Evolutionary conservation across 805 yeast species (phyloP), one percentile per base, ranked within the genome.

Genomic region (Metschnikowia kunwiensis): DNA sequence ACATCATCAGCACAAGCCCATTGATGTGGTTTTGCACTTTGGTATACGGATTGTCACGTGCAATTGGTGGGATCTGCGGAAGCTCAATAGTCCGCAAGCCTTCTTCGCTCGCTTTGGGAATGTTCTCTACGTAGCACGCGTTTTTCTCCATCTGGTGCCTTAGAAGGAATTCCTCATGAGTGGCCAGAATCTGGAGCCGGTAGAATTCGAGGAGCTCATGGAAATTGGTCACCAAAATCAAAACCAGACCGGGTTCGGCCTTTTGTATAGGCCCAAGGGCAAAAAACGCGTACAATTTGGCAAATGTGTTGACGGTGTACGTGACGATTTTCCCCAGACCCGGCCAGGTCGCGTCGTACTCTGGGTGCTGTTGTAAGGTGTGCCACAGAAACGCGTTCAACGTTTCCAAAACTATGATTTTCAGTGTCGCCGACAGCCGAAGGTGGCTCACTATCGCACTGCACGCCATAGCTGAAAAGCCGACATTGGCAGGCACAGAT

Each of bases 131-230:
- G 7, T 55, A 36, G 2, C 35, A 33, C 6, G 45, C 23, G 35
- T 63, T 55, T 27, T 56, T 52, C 13, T 50, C 56, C 13, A 61
- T 50, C 31, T 65, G 68, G 36, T 54, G 54, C 32, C 56, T 56
- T 8, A 65, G 46, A 10, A 68, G 40, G 1, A 51, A 26, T 30
- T 62, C 65, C 45, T 66, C 69, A 35, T 66, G 56, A 11, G 55
- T 40, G 1, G 64, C 51, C 1, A 61, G 46, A 4, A 64, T 34
- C 38, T 67, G 67, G 18, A 58, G 47, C 22, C 54, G 56, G 41
- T 66, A 67, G 16, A 55, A 40, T 27, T 67, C 71, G 4, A 63
- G 28, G 16, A 59, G 23, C 21, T 66, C 69, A 43, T 65, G 70
- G 42, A 64, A 56, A 26, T 57, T 55, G 23, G 58, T 47, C 15